Percentiles rank a stretch among this genome's conserved stretches.
phyloP scores from a whole-genome alignment of 2,329 filamentous ascomycete genomes.

The Cladorrhinum sp. region DNA sequence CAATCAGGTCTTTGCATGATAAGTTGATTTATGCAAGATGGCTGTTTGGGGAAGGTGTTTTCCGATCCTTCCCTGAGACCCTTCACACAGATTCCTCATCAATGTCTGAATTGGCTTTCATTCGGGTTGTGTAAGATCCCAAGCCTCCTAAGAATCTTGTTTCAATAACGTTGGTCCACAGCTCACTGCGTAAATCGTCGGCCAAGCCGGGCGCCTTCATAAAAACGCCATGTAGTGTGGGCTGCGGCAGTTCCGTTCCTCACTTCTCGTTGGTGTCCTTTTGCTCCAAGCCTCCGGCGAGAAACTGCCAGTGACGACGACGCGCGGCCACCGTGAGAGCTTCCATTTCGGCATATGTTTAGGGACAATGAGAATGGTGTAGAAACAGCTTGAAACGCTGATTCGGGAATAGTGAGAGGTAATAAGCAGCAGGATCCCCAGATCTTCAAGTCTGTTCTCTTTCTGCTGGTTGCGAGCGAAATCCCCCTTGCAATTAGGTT shows the following conservation, averaged over 20 bases:
- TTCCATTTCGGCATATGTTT: neutral
- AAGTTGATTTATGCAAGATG: constrained; percentile 5
- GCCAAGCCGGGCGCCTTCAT: neutral
- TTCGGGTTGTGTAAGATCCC: too few relatives aligned
- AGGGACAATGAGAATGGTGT: neutral
- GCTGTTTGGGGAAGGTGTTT: constrained; percentile 5
- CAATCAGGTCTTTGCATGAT: neutral
- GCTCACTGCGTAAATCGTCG: neutral
- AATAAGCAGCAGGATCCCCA: neutral
- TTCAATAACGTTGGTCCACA: neutral
- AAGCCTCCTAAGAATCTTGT: neutral
- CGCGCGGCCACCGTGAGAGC: neutral
- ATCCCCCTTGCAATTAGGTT: neutral
- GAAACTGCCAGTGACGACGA: neutral
- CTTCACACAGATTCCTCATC: neutral
- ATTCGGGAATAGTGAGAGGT: neutral
- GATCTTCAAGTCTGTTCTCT: neutral
- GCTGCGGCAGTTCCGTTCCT: neutral
- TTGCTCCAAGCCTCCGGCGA: neutral
- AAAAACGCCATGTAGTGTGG: neutral
- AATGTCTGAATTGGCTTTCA: neutral
- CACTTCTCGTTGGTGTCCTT: neutral
- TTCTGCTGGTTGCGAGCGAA: neutral
- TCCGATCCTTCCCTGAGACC: neutral
- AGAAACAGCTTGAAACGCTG: neutral